A percentile compares a stretch with the other conserved stretches of the same genome.
These are phyloP conservation scores for Talaromyces rugulosus DNA, from an alignment of 2,329 filamentous ascomycete species.

Conservation along the genomic window DNA sequence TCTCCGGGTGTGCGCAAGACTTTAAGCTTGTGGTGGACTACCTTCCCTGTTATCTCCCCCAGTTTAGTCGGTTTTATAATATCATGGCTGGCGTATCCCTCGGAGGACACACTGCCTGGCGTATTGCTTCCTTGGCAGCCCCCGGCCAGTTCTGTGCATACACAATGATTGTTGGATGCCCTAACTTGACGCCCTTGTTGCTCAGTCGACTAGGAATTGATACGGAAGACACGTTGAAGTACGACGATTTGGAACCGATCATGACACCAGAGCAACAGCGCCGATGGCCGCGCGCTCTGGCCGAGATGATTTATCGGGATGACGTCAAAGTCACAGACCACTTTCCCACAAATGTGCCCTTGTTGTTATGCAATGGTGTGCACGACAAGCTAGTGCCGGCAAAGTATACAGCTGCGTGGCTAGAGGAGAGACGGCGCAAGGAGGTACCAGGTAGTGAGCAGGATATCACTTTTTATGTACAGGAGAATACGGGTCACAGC, in stretches of 20 bases:
- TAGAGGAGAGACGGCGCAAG: background rate
- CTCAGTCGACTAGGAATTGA: background rate
- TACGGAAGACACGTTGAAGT: background rate
- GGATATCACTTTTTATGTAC: background rate
- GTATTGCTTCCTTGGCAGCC: background rate
- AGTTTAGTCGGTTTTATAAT: background rate
- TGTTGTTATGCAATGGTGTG: slow-evolving; percentile 2
- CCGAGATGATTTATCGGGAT: background rate
- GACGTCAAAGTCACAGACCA: background rate
- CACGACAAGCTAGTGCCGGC: background rate
- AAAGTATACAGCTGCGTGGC: slow-evolving; percentile 3
- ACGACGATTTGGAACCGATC: background rate
- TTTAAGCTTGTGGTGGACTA: slow-evolving; percentile 6
- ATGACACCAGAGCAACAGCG: background rate
- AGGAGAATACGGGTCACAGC: slow-evolving; percentile 4
- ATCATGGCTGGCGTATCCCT: slow-evolving; percentile 4
- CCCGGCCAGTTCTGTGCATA: background rate
- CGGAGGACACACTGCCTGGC: slow-evolving; percentile 2
- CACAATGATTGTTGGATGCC: background rate
- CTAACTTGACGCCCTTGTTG: background rate
- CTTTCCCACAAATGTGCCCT: background rate
- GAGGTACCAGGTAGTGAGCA: background rate
- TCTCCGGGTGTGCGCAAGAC: background rate
- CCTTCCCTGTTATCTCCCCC: slow-evolving; percentile 1
- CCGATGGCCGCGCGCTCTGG: background rate